Evolutionary conservation across 2,329 filamentous ascomycete genomes (phyloP).

Genomic region (Penicillium sp.): DNA sequence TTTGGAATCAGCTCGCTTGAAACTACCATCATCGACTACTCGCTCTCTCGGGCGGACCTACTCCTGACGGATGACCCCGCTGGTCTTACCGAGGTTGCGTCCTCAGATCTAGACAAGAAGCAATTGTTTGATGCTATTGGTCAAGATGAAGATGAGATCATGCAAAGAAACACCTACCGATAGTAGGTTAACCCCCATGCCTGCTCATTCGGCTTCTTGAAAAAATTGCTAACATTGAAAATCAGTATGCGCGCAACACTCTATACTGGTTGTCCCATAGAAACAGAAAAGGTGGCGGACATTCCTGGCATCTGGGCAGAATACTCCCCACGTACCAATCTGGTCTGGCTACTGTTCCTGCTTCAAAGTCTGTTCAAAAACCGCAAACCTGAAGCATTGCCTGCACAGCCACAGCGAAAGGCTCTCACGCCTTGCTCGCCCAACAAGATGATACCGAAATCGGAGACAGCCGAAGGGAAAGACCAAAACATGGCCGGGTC

Average conservation of each 20-base stretch:
- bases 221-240: background rate
- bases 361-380: slow-evolving; percentile 55
- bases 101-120: slow-evolving; percentile 44
- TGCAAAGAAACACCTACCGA: slow-evolving; percentile 44
- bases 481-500: background rate
- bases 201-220: background rate
- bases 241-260: slow-evolving; percentile 42
- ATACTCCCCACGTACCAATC: slow-evolving; percentile 60
- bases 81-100: slow-evolving; percentile 34
- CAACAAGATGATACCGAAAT: slow-evolving; percentile 24
- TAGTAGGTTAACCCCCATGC: slow-evolving; percentile 30
- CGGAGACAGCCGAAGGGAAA: slow-evolving; percentile 7
- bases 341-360: slow-evolving; percentile 63
- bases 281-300: slow-evolving; percentile 33
- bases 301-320: slow-evolving; percentile 50
- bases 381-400: slow-evolving; percentile 22
- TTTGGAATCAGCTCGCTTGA: slow-evolving; percentile 56
- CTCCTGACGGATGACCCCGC: slow-evolving; percentile 23
- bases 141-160: slow-evolving; percentile 41
- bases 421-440: slow-evolving; percentile 35
- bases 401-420: slow-evolving; percentile 19
- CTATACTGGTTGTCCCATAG: slow-evolving; percentile 45
- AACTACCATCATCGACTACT: slow-evolving; percentile 67
- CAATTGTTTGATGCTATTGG: slow-evolving; percentile 44
- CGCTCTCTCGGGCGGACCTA: slow-evolving; percentile 61